Percentiles rank a stretch among this genome's conserved stretches.
Evolutionary conservation across 2,329 filamentous ascomycete species (phyloP).

Genomic region (Xylariaceae sp.): DNA sequence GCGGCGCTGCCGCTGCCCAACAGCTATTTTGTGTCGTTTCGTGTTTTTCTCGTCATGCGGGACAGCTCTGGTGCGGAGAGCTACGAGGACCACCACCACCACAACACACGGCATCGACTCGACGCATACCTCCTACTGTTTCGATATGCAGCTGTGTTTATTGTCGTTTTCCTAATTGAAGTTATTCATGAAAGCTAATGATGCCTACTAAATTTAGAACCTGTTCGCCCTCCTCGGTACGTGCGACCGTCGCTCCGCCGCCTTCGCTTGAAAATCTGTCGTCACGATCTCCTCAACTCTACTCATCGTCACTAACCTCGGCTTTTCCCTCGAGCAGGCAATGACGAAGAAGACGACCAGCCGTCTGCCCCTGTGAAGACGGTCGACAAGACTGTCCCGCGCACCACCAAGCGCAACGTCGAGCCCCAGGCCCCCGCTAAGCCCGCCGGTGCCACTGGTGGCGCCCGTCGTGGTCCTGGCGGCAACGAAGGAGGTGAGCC

Average conservation of each 20-base stretch:
- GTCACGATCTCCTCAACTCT: no score
- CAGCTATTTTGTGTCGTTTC: constrained; percentile 4
- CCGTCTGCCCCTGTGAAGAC: constrained; percentile 79
- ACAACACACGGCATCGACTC: background rate
- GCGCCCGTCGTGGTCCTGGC: constrained; percentile 55
- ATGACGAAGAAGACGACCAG: constrained; percentile 66
- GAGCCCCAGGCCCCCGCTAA: constrained; percentile 65
- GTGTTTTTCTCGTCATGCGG: background rate
- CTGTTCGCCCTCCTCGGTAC: constrained; percentile 98
- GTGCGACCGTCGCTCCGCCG: constrained; percentile 27
- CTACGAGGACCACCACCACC: background rate
- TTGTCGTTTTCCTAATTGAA: constrained; percentile 16
- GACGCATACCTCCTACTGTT: no score
- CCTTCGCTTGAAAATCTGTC: constrained; percentile 23
- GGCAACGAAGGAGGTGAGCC: constrained; percentile 86
- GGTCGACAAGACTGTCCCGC: constrained; percentile 75
- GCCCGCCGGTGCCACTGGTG: constrained; percentile 36
- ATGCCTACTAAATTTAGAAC: constrained; percentile 58
- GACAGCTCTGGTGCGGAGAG: background rate
- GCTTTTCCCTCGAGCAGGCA: constrained; percentile 43
- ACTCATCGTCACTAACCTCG: constrained; percentile 23
- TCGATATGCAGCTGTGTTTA: no score
- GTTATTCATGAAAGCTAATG: constrained; percentile 1
- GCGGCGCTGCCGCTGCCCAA: no score
- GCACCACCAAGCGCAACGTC: constrained; percentile 80